Percentiles rank a stretch among this genome's conserved stretches.
phyloP scores from a whole-genome alignment of 345 rosid species.

The Citrus glauca region DNA sequence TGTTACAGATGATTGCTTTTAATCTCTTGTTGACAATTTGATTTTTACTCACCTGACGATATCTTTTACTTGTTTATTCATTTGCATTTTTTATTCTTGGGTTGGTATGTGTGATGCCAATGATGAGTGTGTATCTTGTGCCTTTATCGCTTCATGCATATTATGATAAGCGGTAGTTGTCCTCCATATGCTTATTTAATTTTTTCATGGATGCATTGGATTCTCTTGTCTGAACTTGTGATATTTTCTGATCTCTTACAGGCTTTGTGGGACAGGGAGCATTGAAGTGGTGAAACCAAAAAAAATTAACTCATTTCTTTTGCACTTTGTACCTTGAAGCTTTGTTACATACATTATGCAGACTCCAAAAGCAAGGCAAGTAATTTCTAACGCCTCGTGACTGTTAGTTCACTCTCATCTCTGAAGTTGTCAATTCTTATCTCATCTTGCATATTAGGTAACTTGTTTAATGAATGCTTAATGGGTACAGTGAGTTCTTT shows the following conservation, averaged over 20 bases:
- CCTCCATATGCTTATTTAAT: slow-evolving; percentile 37
- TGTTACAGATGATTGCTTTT: slow-evolving; percentile 4
- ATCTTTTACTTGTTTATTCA: background rate
- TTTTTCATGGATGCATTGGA: slow-evolving; percentile 40
- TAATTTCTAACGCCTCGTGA: slow-evolving; percentile 36
- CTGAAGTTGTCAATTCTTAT: slow-evolving; percentile 11
- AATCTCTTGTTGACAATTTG: slow-evolving; percentile 16
- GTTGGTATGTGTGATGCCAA: slow-evolving; percentile 13
- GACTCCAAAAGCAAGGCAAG: slow-evolving; percentile 90
- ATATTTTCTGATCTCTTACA: slow-evolving; percentile 32
- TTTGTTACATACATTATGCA: slow-evolving; percentile 59
- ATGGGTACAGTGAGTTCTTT: slow-evolving; percentile 6
- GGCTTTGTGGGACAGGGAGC: slow-evolving; percentile 56
- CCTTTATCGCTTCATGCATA: slow-evolving; percentile 24
- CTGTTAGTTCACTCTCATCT: slow-evolving; percentile 12
- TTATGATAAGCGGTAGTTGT: slow-evolving; percentile 30
- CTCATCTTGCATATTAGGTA: slow-evolving; percentile 13
- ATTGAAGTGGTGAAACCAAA: slow-evolving; percentile 43
- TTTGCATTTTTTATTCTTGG: slow-evolving; percentile 15
- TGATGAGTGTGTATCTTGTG: slow-evolving; percentile 19
- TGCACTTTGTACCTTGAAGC: slow-evolving; percentile 23
- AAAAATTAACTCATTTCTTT: slow-evolving; percentile 16
- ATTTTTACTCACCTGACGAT: background rate
- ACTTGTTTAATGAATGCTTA: slow-evolving; percentile 13
- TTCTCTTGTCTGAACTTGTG: slow-evolving; percentile 23